Evolutionary conservation across 2,329 filamentous ascomycete species (phyloP).

Genomic region (Aspergillus flavus): DNA sequence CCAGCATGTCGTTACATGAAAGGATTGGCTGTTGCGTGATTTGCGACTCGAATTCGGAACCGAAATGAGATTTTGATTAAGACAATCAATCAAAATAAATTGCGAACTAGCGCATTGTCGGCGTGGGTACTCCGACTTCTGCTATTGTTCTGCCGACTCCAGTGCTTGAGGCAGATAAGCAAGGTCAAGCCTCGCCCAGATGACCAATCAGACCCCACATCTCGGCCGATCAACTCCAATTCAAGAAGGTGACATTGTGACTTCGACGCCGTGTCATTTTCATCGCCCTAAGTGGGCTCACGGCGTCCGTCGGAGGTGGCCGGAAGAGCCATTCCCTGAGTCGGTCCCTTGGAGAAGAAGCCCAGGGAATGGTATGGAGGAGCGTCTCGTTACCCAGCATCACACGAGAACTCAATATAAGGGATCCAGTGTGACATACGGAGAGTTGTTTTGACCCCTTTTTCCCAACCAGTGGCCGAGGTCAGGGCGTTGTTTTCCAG

Average conservation of each 20-base stretch:
- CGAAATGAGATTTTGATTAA: not conserved
- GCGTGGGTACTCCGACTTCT: not conserved
- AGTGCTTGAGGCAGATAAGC: not conserved
- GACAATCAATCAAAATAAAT: not conserved
- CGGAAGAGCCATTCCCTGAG: not conserved
- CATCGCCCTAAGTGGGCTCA: not conserved
- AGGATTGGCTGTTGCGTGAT: not conserved
- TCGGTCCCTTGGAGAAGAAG: not conserved
- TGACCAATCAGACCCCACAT: not conserved
- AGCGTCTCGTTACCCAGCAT: too few species aligned
- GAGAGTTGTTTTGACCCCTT: accelerated
- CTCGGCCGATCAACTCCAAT: not conserved
- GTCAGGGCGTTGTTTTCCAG: too few species aligned
- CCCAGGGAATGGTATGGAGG: not conserved
- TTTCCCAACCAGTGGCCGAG: too few species aligned
- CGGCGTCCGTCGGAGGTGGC: not conserved
- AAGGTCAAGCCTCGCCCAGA: not conserved
- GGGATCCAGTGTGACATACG: too few species aligned
- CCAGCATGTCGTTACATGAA: not conserved
- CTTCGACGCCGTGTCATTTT: not conserved
- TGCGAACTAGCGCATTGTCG: not conserved
- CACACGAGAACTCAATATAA: too few species aligned
- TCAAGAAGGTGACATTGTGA: not conserved
- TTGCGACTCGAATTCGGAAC: not conserved
- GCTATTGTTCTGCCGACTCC: not conserved